Conservation (phyloP, 305 asterid species). For the Solanum aculeatissimum region DNA sequence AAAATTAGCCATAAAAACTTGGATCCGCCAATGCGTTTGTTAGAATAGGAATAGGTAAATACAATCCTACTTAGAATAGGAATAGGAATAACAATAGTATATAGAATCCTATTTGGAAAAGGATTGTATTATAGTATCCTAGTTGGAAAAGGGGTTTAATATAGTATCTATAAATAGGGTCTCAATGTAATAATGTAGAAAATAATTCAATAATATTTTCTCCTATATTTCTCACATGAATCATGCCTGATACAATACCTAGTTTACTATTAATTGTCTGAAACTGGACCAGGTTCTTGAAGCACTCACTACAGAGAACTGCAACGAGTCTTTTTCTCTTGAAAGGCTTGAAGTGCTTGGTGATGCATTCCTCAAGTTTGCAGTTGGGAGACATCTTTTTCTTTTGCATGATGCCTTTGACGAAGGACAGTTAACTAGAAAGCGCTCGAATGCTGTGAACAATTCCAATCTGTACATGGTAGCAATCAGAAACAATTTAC, state of each 20-base stretch:
- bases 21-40: too few relatives aligned
- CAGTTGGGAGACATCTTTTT: slow-evolving; percentile 85
- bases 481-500: slow-evolving; percentile 57
- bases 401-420: slow-evolving; percentile 60
- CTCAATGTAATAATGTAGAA: too few relatives aligned
- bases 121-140: too few relatives aligned
- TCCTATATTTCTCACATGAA: too few relatives aligned
- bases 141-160: too few relatives aligned
- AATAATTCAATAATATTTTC: too few relatives aligned
- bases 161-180: too few relatives aligned
- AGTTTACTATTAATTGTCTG: slow-evolving; percentile 12
- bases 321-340: slow-evolving; percentile 75
- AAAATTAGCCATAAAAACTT: too few relatives aligned
- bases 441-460: slow-evolving; percentile 78
- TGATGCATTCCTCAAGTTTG: slow-evolving; percentile 95
- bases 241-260: neutral
- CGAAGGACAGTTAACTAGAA: slow-evolving; percentile 92
- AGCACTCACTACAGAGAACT: slow-evolving; percentile 94
- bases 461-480: slow-evolving; percentile 65
- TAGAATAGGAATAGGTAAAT: too few relatives aligned
- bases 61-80: too few relatives aligned
- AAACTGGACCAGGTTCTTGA: slow-evolving; percentile 76
- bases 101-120: too few relatives aligned
- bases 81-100: too few relatives aligned
- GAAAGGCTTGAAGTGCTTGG: slow-evolving; percentile 99